These are phyloP conservation scores for Rhodofomes roseus DNA, from an alignment of 1,284 basidiomycete species.

Conservation along the genomic window DNA sequence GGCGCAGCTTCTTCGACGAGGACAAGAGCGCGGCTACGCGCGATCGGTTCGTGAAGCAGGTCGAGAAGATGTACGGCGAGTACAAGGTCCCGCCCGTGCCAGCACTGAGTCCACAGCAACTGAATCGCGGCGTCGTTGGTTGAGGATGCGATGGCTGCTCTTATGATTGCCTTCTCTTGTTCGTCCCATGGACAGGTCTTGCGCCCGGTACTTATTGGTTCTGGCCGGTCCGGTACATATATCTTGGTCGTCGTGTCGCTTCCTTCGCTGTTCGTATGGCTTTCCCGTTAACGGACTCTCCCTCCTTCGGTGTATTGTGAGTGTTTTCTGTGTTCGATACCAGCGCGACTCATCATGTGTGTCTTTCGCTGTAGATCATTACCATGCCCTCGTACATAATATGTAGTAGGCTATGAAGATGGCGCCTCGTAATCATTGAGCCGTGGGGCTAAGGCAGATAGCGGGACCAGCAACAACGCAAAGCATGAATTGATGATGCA, in stretches of 20 bases:
- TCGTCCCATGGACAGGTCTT: not conserved
- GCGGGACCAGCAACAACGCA: no score
- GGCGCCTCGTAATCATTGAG: no score
- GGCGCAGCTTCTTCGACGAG: slow-evolving; percentile 49
- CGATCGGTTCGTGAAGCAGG: slow-evolving; percentile 44
- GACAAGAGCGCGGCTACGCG: slow-evolving; percentile 48
- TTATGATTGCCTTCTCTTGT: not conserved
- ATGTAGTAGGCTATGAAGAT: not conserved
- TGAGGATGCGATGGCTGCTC: not conserved
- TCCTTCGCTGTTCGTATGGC: not conserved
- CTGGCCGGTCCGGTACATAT: not conserved
- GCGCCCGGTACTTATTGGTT: not conserved
- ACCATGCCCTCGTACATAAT: not conserved
- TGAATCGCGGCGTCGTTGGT: not conserved
- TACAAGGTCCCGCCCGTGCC: slow-evolving; percentile 43
- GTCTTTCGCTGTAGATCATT: not conserved
- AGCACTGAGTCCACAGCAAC: slow-evolving; percentile 23
- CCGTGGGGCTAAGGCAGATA: no score
- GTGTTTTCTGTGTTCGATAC: not conserved
- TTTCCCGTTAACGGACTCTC: not conserved
- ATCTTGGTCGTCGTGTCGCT: not conserved
- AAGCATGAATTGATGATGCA: no score
- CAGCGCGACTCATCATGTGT: not conserved
- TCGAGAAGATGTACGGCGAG: slow-evolving; percentile 49
- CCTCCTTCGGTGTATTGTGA: not conserved